phyloP scores from a whole-genome alignment of 2,329 filamentous ascomycete genomes.

The Clonostachys chloroleuca region DNA sequence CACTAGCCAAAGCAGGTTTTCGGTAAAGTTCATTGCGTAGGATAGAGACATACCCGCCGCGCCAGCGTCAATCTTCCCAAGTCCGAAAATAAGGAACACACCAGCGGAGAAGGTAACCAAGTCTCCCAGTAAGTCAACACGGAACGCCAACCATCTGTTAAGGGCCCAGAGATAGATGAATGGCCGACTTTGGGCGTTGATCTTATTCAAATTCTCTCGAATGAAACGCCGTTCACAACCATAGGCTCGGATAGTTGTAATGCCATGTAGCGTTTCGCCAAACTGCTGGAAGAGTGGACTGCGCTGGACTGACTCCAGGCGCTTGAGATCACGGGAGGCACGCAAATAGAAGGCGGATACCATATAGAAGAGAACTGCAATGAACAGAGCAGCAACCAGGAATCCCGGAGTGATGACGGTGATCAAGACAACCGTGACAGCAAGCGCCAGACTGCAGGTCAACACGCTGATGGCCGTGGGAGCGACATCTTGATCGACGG shows the following conservation, averaged over 20 bases:
- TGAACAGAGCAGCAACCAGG: conserved; percentile 80
- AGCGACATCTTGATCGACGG: conserved; percentile 92
- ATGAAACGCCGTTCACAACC: conserved; percentile 92
- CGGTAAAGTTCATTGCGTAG: conserved; percentile 94
- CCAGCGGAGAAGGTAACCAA: conserved; percentile 92
- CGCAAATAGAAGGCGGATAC: conserved; percentile 86
- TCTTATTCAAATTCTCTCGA: conserved; percentile 79
- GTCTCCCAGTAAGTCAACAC: conserved; percentile 86
- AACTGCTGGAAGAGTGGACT: conserved; percentile 98
- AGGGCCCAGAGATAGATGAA: conserved; percentile 97
- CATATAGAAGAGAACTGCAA: conserved; percentile 75
- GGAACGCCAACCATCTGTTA: conserved; percentile 93
- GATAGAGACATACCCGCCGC: conserved; percentile 91
- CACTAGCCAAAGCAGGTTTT: conserved; percentile 95
- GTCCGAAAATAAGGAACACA: conserved; percentile 80
- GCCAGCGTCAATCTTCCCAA: conserved; percentile 82
- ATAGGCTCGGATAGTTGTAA: conserved; percentile 95
- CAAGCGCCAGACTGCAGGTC: conserved; percentile 59
- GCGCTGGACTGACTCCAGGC: conserved; percentile 87
- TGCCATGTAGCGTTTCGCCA: conserved; percentile 88
- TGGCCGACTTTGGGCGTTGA: conserved; percentile 87
- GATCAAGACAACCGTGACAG: conserved; percentile 86
- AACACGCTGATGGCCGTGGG: conserved; percentile 79
- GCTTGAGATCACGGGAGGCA: conserved; percentile 92
- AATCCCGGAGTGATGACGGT: conserved; percentile 87